phyloP scores from a whole-genome alignment of 2,329 filamentous ascomycete species.

The Epichloe typhina region DNA sequence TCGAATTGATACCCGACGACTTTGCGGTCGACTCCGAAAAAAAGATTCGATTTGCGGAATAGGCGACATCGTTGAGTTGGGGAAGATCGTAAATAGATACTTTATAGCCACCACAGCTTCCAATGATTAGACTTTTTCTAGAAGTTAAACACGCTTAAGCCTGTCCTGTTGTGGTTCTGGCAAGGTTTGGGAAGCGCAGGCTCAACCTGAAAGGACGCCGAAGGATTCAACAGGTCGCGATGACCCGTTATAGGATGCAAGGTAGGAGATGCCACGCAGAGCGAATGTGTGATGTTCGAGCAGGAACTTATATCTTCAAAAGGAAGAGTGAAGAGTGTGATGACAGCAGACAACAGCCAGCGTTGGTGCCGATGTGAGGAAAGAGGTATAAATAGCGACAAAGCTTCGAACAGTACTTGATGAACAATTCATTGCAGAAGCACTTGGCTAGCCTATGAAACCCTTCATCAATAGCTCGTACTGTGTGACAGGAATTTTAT shows the following conservation, averaged over 20 bases:
- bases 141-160: background rate
- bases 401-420: background rate
- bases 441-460: background rate
- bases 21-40: background rate
- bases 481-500: background rate
- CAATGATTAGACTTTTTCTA: too few species aligned
- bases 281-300: background rate
- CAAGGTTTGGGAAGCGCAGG: too few species aligned
- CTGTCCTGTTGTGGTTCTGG: background rate
- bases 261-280: too few species aligned
- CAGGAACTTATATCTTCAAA: background rate
- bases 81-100: background rate
- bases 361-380: background rate
- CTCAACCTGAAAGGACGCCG: too few species aligned
- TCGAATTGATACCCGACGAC: background rate
- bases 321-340: too few species aligned
- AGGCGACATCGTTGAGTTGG: background rate
- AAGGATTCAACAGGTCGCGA: too few species aligned
- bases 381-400: background rate
- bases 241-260: too few species aligned
- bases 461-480: background rate
- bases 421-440: background rate
- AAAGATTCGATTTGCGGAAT: background rate
- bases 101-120: too few species aligned
- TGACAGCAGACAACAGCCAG: background rate